These are phyloP conservation scores for Botryotinia narcissicola DNA, from an alignment of 2,329 filamentous ascomycete species.

Conservation along the genomic window DNA sequence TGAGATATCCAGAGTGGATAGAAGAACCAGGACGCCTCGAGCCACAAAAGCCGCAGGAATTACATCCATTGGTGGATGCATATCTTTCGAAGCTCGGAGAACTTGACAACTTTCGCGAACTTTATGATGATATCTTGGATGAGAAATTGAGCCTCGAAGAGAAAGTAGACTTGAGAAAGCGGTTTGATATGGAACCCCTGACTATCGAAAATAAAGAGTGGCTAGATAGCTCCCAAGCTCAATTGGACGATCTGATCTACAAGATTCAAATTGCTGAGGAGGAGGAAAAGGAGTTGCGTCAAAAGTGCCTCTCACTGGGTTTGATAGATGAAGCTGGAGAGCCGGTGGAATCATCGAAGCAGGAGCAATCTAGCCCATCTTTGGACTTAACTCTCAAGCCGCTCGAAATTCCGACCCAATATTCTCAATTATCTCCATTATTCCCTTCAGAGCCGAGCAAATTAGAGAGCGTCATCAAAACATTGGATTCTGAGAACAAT, in stretches of 20 bases:
- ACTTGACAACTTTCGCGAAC: conserved; percentile 28
- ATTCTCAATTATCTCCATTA: conserved; percentile 26
- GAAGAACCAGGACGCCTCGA: neutral
- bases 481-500: conserved; percentile 3
- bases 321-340: conserved; percentile 32
- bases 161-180: conserved; percentile 15
- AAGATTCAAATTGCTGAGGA: conserved; percentile 20
- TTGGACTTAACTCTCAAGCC: conserved; percentile 4
- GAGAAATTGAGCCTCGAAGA: conserved; percentile 25
- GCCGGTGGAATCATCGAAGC: conserved; percentile 22
- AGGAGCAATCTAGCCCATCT: conserved; percentile 18
- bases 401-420: conserved; percentile 21
- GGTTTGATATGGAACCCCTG: conserved; percentile 18
- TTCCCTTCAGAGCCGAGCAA: conserved; percentile 20
- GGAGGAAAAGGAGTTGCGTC: conserved; percentile 21
- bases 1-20: neutral
- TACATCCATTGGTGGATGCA: conserved; percentile 24
- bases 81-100: conserved; percentile 26
- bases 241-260: conserved; percentile 12
- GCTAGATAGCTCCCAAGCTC: conserved; percentile 24
- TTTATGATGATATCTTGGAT: conserved; percentile 22
- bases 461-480: neutral
- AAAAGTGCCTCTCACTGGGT: conserved; percentile 24
- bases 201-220: conserved; percentile 25
- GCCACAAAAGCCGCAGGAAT: neutral